Evolutionary conservation across 345 rosid genomes (phyloP).

Genomic region (Sonneratia alba): DNA sequence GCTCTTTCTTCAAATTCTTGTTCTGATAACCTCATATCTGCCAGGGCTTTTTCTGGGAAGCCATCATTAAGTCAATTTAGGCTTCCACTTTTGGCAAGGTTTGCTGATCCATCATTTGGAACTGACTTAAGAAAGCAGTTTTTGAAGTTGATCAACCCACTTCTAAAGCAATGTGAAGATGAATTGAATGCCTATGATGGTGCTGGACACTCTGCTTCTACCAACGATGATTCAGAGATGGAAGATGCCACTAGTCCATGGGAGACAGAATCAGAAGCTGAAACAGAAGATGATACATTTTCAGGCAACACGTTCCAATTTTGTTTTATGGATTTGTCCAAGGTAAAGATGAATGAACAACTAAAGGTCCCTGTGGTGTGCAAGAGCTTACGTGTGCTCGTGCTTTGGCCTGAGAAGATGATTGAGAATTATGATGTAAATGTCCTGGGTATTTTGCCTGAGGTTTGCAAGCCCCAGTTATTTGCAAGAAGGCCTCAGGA

Average conservation of each 20-base stretch:
- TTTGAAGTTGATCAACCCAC: constrained; percentile 38
- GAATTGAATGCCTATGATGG: constrained; percentile 23
- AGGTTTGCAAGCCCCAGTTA: constrained; percentile 38
- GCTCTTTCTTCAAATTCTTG: background rate
- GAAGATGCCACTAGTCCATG: constrained; percentile 24
- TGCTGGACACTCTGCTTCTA: constrained; percentile 13
- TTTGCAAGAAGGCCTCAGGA: constrained; percentile 40
- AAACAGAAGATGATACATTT: constrained; percentile 21
- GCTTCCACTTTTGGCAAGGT: constrained; percentile 44
- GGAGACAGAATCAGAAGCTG: constrained; percentile 20
- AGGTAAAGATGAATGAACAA: constrained; percentile 26
- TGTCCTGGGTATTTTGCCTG: constrained; percentile 37
- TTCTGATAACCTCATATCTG: constrained; percentile 6
- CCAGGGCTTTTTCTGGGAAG: constrained; percentile 19
- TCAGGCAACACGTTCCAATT: constrained; percentile 28
- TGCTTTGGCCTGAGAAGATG: constrained; percentile 40
- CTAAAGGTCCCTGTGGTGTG: constrained; percentile 10
- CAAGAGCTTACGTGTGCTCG: constrained; percentile 23
- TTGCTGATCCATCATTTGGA: constrained; percentile 28
- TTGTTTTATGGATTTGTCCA: constrained; percentile 9
- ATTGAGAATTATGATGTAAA: constrained; percentile 30
- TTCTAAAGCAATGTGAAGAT: constrained; percentile 31
- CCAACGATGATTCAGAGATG: constrained; percentile 29
- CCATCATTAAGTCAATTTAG: constrained; percentile 24
- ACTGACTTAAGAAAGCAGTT: constrained; percentile 28